A percentile compares a stretch with the other conserved stretches of the same genome.
These are phyloP conservation scores for Carnegiea gigantea DNA, from an alignment of 179 eudicot genomes.

Conservation along the genomic window DNA sequence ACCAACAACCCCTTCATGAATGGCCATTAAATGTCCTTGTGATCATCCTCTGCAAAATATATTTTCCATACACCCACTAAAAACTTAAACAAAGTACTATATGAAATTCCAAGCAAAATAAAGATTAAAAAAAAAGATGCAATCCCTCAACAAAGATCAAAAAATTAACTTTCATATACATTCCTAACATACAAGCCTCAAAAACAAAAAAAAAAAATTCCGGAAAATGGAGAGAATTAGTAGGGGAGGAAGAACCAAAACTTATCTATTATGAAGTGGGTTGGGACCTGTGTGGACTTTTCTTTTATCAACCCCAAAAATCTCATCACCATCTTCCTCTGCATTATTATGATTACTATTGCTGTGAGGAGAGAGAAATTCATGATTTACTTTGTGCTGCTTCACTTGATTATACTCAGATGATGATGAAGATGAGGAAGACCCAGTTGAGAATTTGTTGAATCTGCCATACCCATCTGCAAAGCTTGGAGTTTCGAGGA, in stretches of 20 bases:
- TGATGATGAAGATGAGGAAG: conserved; percentile 18
- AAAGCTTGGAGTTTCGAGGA: conserved; percentile 40
- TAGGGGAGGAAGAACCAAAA: conserved; percentile 1
- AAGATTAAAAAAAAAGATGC: neutral
- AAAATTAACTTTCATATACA: conserved; percentile 40
- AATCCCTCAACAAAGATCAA: conserved; percentile 21
- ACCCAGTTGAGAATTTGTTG: conserved; percentile 37
- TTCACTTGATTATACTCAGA: conserved; percentile 23
- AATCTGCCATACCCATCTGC: conserved; percentile 48
- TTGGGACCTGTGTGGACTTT: conserved; percentile 88
- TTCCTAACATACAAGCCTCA: conserved; percentile 21
- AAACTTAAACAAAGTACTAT: neutral
- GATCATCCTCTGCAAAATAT: conserved; percentile 27
- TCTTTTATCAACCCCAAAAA: conserved; percentile 69
- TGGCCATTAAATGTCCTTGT: conserved; percentile 21
- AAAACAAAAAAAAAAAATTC: neutral
- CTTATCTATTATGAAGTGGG: conserved; percentile 90
- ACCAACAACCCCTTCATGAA: conserved; percentile 39
- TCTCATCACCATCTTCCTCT: conserved; percentile 29
- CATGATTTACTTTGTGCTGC: conserved; percentile 17
- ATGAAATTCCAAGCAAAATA: neutral
- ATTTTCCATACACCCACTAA: conserved; percentile 12
- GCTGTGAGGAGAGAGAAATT: conserved; percentile 16
- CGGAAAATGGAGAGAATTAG: conserved; percentile 10
- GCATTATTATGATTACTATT: neutral